Conservation (phyloP, 2,329 filamentous ascomycete genomes). For the Arthrinium phaeospermum region DNA sequence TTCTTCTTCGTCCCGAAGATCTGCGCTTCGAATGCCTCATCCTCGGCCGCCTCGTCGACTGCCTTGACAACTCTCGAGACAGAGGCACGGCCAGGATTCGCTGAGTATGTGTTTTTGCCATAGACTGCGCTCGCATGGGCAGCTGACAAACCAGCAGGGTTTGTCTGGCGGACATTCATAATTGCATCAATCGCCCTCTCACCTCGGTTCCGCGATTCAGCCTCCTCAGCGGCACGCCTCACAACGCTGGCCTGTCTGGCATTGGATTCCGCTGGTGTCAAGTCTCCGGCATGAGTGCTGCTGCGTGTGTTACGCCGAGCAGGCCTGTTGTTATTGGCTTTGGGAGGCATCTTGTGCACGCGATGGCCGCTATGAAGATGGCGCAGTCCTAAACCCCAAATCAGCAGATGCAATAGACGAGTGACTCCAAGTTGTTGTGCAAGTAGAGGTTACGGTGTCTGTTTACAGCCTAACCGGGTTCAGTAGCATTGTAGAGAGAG, state of each 20-base stretch:
- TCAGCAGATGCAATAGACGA: neutral
- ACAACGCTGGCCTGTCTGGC: neutral
- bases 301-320: neutral
- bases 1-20: slow-evolving; percentile 17
- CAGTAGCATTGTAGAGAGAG: neutral
- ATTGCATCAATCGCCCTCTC: slow-evolving; percentile 15
- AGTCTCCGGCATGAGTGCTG: slow-evolving; percentile 1
- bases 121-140: slow-evolving; percentile 16
- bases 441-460: neutral
- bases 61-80: neutral
- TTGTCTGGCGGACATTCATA: slow-evolving; percentile 18
- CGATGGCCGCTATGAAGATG: slow-evolving; percentile 1
- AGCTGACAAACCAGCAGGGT: slow-evolving; percentile 5
- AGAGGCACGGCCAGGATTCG: neutral
- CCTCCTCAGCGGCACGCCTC: slow-evolving; percentile 17
- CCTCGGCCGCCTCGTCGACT: slow-evolving; percentile 12
- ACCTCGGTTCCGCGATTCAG: slow-evolving; percentile 18
- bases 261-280: neutral
- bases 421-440: neutral
- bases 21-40: slow-evolving; percentile 10
- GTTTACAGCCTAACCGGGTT: neutral
- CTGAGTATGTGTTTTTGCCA: neutral
- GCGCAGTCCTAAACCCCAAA: neutral
- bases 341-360: slow-evolving; percentile 17
- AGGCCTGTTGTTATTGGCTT: slow-evolving; percentile 14